phyloP scores from a whole-genome alignment of 108 stramenopile genomes.

The Aurantiochytrium sp. region DNA sequence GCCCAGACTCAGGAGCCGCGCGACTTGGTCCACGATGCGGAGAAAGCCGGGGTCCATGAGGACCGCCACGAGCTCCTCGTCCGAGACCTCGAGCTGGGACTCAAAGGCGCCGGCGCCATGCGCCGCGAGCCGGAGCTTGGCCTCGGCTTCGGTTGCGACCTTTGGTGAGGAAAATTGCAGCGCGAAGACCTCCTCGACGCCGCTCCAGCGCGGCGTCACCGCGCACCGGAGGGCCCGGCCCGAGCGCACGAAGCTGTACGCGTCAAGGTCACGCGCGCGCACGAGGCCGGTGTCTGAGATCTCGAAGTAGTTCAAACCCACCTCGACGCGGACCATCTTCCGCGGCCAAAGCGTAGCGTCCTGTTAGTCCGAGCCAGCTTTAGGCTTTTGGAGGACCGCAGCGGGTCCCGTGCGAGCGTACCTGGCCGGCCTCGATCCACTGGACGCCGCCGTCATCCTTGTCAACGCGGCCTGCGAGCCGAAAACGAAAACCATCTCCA shows the following conservation, averaged over 20 bases:
- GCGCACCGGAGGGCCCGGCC: not conserved
- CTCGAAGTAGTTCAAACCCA: not conserved
- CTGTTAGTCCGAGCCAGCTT: no score
- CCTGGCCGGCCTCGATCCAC: no score
- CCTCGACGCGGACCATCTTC: not conserved
- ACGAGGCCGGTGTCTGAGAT: not conserved
- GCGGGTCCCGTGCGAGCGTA: no score
- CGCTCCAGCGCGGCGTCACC: not conserved
- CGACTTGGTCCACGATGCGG: not conserved
- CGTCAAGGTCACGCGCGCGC: not conserved
- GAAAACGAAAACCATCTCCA: no score
- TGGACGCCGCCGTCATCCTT: no score
- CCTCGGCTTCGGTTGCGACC: not conserved
- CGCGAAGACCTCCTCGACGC: not conserved
- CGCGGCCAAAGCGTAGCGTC: no score
- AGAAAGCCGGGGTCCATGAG: not conserved
- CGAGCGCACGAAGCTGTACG: not conserved
- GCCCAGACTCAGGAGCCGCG: not conserved
- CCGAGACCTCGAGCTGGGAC: not conserved
- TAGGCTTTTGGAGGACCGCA: no score
- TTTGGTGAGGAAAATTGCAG: not conserved
- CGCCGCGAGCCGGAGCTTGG: not conserved
- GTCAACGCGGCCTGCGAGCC: no score
- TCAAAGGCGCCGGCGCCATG: not conserved
- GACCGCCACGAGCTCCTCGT: not conserved